Evolutionary conservation across 495 filamentous ascomycete species (phyloP), one percentile per base, ranked within the genome.

Genomic region (Annulohypoxylon stygium): DNA sequence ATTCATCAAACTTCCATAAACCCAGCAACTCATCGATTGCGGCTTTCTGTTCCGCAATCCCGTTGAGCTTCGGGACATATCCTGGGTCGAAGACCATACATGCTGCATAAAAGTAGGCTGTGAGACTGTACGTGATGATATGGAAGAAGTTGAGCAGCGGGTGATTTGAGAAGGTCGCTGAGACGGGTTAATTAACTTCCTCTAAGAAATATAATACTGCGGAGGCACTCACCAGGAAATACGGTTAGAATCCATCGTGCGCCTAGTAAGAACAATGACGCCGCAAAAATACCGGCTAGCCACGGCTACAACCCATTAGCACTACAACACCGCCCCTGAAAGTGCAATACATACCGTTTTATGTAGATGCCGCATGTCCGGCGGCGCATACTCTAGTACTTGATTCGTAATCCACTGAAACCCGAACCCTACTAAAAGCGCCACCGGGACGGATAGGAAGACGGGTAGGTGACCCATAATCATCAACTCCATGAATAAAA

Each of bases 261-360:
- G 26, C 90, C 91, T n/a, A 93, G 89, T 86, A 94, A 92, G 75
- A 97, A 97, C 33, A 97, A 79, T 0, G 95, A 90, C 18, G 87
- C 94, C 10, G 93, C 93, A 84, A 98, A 98, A 25, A 98, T 93
- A 67, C 96, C 96, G 0, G 96, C 90, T 62, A 99, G 83, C 84
- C 93, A 98, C 11, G 96, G 95, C 92, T 95, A 60, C 3, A 45
- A 55, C 36, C 20, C 65, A 57, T 78, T 67, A 79, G 69, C 48
- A 66, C 37, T 18, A 45, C 9, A 50, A 36, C 10, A 23, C 47
- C 4, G n/a, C 14, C 26, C 14, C n/a, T 4, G 12, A 37, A 14
- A 11, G 2, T 59, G 48, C 65, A 33, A 63, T 65, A 83, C 90
- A 75, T 86, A 94, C 92, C 74, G 97, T 98, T 78, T 90, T 92